Evolutionary conservation across 495 filamentous ascomycete genomes (phyloP).

Genomic region (Peziza echinospora): DNA sequence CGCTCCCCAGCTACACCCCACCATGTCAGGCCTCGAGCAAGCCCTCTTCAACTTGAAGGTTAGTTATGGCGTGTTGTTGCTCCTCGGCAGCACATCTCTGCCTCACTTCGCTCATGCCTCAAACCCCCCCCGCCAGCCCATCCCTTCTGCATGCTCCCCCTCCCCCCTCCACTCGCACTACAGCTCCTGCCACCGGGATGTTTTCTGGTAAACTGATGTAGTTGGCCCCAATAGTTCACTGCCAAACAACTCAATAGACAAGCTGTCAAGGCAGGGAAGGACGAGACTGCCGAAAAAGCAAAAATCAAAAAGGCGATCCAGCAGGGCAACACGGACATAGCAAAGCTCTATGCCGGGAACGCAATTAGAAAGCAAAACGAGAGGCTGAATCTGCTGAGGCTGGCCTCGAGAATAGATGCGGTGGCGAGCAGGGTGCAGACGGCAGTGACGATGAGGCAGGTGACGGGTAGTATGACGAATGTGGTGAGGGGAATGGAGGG

Average conservation of each 20-base stretch:
- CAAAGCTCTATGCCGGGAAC: slow-evolving; percentile 66
- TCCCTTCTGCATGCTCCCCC: slow-evolving; percentile 5
- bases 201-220: too few species aligned
- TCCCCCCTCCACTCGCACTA: too few species aligned
- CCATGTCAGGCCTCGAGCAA: slow-evolving; percentile 41
- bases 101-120: too few species aligned
- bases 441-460: slow-evolving; percentile 43
- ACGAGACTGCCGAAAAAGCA: slow-evolving; percentile 58
- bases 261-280: slow-evolving; percentile 59
- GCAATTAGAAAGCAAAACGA: slow-evolving; percentile 60
- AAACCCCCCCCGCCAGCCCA: slow-evolving; percentile 5
- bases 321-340: slow-evolving; percentile 49
- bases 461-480: slow-evolving; percentile 41
- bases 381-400: slow-evolving; percentile 36
- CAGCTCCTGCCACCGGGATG: too few species aligned
- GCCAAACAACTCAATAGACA: slow-evolving; percentile 66
- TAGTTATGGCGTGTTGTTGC: too few species aligned
- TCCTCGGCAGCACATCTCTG: too few species aligned
- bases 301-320: slow-evolving; percentile 60
- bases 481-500: slow-evolving; percentile 43
- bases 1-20: slow-evolving; percentile 3
- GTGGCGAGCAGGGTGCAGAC: slow-evolving; percentile 41
- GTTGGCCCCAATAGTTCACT: slow-evolving; percentile 56
- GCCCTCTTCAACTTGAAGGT: slow-evolving; percentile 45
- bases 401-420: slow-evolving; percentile 39